Base-by-base conservation (phyloP, 2,329 filamentous ascomycete genomes). In the Metarhizium humberi region DNA sequence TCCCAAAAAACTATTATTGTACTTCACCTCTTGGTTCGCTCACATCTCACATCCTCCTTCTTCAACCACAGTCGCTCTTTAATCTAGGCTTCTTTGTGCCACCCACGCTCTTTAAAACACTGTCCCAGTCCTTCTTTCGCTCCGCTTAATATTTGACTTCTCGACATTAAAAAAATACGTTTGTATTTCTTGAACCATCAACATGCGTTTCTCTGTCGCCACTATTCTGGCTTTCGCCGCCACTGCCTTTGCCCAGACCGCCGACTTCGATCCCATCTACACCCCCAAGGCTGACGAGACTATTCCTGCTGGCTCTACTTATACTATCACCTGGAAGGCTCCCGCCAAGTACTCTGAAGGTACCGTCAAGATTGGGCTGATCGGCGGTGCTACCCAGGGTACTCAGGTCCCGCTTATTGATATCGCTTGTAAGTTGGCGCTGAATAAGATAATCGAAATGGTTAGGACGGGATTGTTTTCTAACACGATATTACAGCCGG, bases 221-320 rank as follows among this genome's bases (percentile, higher is more conserved):
- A 70, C 79, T 65, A 60, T 78, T 61, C 62, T 82, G 71, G 79
- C 79, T 65, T 72, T 79, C 60, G 74, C 74, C 63, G 72, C 73
- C 69, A 67, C 76, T 58, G 76, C 68, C 60, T 59, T 80, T 57
- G 81, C 80, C 52, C 79, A 82, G 70, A 78, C 76, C 51, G 55
- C 70, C n/a, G 76, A 75, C 64, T 86, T 84, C 70, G 75, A 82
- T 66, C 68, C 74, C 64, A 72, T 86, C 66, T 72, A 65, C 62
- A 69, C 69, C 57, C 82, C 82, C 57, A 60, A 63, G 36, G 45
- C 71, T 52, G 69, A 69, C 62, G 68, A 78, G 67, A 57, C 67
- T 49, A 59, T 85, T 59, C 54, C 67, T 36, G 77, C 79, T 46
- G 82, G 81, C 62, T 60, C 71, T 62, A 69, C 71, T 53, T 78